These are phyloP conservation scores for Corynespora cassiicola DNA, from an alignment of 2,329 filamentous ascomycete genomes.

Conservation along the genomic window DNA sequence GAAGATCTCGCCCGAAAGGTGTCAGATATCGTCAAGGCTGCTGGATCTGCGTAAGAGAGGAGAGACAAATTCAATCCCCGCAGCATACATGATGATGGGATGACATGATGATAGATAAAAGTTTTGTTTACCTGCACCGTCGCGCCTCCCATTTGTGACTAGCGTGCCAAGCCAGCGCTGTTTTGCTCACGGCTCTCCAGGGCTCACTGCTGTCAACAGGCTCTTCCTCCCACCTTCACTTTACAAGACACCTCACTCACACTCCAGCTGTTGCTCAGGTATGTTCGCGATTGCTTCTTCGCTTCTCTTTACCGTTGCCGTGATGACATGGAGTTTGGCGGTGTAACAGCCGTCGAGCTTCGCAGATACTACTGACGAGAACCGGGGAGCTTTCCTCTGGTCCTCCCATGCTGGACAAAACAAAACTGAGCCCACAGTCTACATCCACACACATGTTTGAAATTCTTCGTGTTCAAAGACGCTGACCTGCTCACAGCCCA, in stretches of 20 bases:
- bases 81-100: conserved; percentile 15
- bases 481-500: too few species aligned
- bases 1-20: conserved; percentile 90
- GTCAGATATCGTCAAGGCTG: conserved; percentile 70
- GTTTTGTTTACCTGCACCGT: conserved; percentile 15
- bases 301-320: background rate
- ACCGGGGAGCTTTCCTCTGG: too few species aligned
- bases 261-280: conserved; percentile 2
- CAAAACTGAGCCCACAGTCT: too few species aligned
- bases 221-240: background rate
- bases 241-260: background rate
- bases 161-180: background rate
- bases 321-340: too few species aligned
- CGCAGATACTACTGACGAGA: too few species aligned
- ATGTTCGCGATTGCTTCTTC: conserved; percentile 2
- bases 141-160: too few species aligned
- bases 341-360: too few species aligned
- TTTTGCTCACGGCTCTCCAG: too few species aligned
- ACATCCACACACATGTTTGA: too few species aligned
- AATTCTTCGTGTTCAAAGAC: too few species aligned
- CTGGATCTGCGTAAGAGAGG: conserved; percentile 28
- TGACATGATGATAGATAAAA: conserved; percentile 28
- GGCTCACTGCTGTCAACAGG: too few species aligned
- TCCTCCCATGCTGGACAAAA: too few species aligned
- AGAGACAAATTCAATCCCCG: background rate